Conservation (phyloP, 2,329 filamentous ascomycete genomes). For the Fusarium graminum region DNA sequence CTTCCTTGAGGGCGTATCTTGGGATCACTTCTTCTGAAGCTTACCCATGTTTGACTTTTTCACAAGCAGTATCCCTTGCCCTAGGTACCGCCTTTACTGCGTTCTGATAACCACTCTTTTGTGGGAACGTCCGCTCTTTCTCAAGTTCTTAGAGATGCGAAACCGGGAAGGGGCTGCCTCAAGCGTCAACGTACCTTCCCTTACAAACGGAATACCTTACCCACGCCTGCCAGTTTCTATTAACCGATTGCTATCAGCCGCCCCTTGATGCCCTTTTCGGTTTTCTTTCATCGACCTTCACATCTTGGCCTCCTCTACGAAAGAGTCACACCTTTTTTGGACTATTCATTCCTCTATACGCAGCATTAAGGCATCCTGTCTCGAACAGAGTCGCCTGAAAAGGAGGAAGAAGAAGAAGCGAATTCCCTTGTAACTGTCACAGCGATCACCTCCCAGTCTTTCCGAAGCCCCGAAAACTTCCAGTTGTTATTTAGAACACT, state of each 20-base stretch:
- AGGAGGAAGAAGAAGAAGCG: constrained; percentile 12
- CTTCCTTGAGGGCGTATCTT: no score
- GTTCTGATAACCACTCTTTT: no score
- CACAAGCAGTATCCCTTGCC: no score
- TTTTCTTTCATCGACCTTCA: constrained; percentile 25
- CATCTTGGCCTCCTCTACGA: constrained; percentile 36
- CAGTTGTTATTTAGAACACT: neutral
- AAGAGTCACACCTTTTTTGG: constrained; percentile 44
- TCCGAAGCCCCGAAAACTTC: neutral
- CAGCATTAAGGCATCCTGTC: constrained; percentile 47
- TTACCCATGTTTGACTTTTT: no score
- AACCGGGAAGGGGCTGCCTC: neutral
- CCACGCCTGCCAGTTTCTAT: constrained; percentile 6
- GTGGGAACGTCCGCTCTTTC: neutral
- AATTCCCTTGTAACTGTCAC: constrained; percentile 15
- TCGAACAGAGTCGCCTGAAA: constrained; percentile 33
- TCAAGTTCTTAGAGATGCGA: neutral
- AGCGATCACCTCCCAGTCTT: constrained; percentile 29
- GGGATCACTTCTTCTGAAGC: no score
- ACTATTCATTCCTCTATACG: constrained; percentile 46
- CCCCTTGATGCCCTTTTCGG: neutral
- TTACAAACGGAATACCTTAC: neutral
- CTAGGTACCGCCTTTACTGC: no score
- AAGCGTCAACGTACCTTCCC: neutral
- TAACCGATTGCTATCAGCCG: neutral